Percentiles rank a stretch among this genome's conserved stretches.
Conservation (phyloP, 768 basidiomycete genomes). For the Lyophyllum atratum region DNA sequence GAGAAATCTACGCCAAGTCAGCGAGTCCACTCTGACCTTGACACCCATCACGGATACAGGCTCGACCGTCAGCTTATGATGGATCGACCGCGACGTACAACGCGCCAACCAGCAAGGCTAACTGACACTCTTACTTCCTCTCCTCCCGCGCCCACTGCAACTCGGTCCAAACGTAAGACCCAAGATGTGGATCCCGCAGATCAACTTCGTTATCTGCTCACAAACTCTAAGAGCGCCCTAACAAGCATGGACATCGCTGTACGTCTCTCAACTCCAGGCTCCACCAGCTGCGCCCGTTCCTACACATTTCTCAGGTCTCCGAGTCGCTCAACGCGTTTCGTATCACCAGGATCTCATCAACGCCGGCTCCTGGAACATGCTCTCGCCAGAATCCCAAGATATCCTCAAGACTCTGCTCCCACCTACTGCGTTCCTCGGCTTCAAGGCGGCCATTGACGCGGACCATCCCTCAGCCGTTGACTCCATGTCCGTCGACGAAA, state of each 20-base stretch:
- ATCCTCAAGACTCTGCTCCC: slow-evolving; percentile 44
- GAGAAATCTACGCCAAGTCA: background rate
- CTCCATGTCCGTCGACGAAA: slow-evolving; percentile 20
- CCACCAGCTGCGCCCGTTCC: slow-evolving; percentile 9
- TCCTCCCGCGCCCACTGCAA: slow-evolving; percentile 4
- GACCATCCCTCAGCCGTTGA: slow-evolving; percentile 38
- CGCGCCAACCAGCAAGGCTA: slow-evolving; percentile 10
- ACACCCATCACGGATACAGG: background rate
- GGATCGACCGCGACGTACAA: slow-evolving; percentile 21
- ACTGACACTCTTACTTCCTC: background rate
- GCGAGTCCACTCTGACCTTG: background rate
- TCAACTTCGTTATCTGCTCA: slow-evolving; percentile 12
- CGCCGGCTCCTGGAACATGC: slow-evolving; percentile 42
- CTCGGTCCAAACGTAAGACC: slow-evolving; percentile 12
- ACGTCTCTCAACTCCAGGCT: slow-evolving; percentile 23
- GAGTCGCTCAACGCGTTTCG: slow-evolving; percentile 26
- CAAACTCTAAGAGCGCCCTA: slow-evolving; percentile 12
- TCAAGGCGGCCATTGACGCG: slow-evolving; percentile 29
- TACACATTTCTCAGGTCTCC: slow-evolving; percentile 11
- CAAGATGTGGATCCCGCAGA: slow-evolving; percentile 12
- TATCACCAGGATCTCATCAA: slow-evolving; percentile 50
- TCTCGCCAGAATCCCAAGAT: slow-evolving; percentile 41
- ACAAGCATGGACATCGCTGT: slow-evolving; percentile 50
- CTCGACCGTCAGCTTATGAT: background rate
- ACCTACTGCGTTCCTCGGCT: slow-evolving; percentile 43